phyloP scores from a whole-genome alignment of 345 rosid species.

The Gossypium sturtianum region DNA sequence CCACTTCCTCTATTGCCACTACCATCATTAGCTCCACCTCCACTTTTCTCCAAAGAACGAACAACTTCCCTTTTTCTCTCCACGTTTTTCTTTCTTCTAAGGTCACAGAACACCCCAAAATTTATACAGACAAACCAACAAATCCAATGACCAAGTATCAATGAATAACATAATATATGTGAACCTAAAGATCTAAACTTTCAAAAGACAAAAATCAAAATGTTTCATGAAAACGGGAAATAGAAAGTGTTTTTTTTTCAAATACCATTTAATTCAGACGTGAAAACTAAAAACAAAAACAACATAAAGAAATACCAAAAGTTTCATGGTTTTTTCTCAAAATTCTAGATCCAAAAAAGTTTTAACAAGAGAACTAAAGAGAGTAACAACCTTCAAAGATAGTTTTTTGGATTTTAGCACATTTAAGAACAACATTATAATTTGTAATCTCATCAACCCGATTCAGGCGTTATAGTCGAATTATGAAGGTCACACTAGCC shows the following conservation, averaged over 20 bases:
- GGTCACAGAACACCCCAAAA: not conserved
- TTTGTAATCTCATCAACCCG: conserved; percentile 14
- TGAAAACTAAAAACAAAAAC: not conserved
- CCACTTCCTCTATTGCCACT: no score
- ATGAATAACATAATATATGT: not conserved
- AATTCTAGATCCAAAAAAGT: not conserved
- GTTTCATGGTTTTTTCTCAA: not conserved
- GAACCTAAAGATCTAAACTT: conserved; percentile 3
- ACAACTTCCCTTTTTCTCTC: no score
- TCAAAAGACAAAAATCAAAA: not conserved
- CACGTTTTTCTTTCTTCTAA: not conserved
- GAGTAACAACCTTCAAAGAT: conserved; percentile 55
- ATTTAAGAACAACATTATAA: conserved; percentile 67
- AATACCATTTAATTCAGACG: not conserved
- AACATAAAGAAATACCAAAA: not conserved
- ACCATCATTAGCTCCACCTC: no score
- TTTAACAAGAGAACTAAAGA: not conserved
- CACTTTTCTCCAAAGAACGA: no score
- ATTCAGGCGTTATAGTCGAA: no score
- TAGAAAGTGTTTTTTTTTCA: not conserved
- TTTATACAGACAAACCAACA: not conserved
- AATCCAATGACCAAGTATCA: not conserved
- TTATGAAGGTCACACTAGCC: no score
- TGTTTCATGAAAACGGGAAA: not conserved
- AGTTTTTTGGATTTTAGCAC: conserved; percentile 88